A percentile compares a stretch with the other conserved stretches of the same genome.
Evolutionary conservation across 306 rosid species (phyloP).

Genomic region (Vigna unguiculata): DNA sequence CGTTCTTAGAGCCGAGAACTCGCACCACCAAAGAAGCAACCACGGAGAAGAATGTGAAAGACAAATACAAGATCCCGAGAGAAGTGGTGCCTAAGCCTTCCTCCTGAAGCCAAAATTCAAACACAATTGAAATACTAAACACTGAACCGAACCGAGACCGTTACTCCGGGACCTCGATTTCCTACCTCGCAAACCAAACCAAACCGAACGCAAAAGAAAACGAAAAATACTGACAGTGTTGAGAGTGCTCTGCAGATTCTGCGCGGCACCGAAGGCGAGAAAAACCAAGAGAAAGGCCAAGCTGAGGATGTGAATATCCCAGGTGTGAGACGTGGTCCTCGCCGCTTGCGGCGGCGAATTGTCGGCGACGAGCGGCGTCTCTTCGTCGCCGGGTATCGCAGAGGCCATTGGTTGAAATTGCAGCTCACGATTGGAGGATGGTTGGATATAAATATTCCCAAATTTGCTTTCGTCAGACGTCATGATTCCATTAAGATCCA

Average conservation of each 20-base stretch:
- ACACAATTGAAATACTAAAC: neutral
- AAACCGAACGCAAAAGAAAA: neutral
- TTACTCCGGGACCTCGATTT: neutral
- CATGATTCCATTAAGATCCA: slow-evolving; percentile 32
- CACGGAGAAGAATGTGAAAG: slow-evolving; percentile 82
- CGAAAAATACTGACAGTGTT: slow-evolving; percentile 64
- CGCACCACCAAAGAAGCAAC: slow-evolving; percentile 88
- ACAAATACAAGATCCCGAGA: slow-evolving; percentile 80
- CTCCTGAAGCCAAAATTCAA: slow-evolving; percentile 64
- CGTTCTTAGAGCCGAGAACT: slow-evolving; percentile 75
- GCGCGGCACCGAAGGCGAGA: slow-evolving; percentile 92
- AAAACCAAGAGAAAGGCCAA: slow-evolving; percentile 75
- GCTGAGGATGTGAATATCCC: slow-evolving; percentile 77
- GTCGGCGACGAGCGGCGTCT: slow-evolving; percentile 56
- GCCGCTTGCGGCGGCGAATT: slow-evolving; percentile 34
- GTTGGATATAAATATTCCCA: slow-evolving; percentile 30
- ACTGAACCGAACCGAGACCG: neutral
- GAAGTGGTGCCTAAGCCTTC: slow-evolving; percentile 82
- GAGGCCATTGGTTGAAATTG: slow-evolving; percentile 54
- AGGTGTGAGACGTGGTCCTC: slow-evolving; percentile 40
- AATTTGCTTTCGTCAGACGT: slow-evolving; percentile 24
- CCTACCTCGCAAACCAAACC: neutral
- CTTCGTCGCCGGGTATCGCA: slow-evolving; percentile 56
- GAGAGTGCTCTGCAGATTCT: slow-evolving; percentile 83
- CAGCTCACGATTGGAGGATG: slow-evolving; percentile 21